phyloP scores from a whole-genome alignment of 495 filamentous ascomycete genomes.

The Hypoxylon perforatum region DNA sequence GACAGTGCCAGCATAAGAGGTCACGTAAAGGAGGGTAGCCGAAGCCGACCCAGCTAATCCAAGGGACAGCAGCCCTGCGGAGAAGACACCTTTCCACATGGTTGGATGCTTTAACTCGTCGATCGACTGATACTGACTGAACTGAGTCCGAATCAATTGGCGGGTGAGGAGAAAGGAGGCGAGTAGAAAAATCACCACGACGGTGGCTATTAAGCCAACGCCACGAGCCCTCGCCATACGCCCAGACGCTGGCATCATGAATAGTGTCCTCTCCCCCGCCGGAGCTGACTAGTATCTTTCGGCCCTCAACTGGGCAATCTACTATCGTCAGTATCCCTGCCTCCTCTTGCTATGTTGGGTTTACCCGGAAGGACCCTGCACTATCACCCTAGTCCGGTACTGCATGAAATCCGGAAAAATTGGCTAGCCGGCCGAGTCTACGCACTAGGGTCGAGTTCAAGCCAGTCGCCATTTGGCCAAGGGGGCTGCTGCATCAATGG shows the following conservation, averaged over 20 bases:
- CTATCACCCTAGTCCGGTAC: constrained; percentile 33
- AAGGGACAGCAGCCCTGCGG: constrained; percentile 47
- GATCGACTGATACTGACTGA: constrained; percentile 31
- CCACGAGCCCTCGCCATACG: constrained; percentile 27
- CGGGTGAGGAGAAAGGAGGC: constrained; percentile 37
- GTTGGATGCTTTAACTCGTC: constrained; percentile 33
- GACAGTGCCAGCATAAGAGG: constrained; percentile 69
- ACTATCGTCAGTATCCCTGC: constrained; percentile 20
- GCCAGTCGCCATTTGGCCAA: not conserved
- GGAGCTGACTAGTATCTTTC: constrained; percentile 19
- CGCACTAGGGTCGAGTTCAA: constrained; percentile 12
- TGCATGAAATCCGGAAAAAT: constrained; percentile 40
- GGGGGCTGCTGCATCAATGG: constrained; percentile 4
- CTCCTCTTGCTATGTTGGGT: constrained; percentile 25
- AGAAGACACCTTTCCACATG: constrained; percentile 44
- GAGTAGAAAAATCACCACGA: constrained; percentile 38
- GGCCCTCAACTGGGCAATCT: constrained; percentile 26
- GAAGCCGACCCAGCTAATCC: constrained; percentile 46
- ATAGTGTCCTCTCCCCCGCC: constrained; percentile 14
- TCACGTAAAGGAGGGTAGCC: constrained; percentile 64
- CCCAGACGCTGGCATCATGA: constrained; percentile 35
- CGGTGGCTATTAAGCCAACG: constrained; percentile 33
- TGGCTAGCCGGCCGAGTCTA: constrained; percentile 25
- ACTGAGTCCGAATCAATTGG: constrained; percentile 28
- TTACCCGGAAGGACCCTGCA: constrained; percentile 41